phyloP scores from a whole-genome alignment of 768 basidiomycete species.

The Agaricus bisporus region DNA sequence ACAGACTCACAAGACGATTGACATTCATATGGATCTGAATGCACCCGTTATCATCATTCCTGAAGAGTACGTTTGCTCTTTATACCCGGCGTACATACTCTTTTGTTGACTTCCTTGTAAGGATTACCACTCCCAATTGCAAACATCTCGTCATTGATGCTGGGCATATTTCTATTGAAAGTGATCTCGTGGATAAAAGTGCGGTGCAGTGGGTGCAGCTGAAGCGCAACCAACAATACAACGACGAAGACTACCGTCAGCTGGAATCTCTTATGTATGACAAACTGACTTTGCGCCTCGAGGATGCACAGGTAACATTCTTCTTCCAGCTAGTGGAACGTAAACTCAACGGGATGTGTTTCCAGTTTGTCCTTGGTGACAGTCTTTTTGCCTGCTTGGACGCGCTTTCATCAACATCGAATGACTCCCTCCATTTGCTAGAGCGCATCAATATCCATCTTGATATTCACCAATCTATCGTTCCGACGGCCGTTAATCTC shows the following conservation, averaged over 20 bases:
- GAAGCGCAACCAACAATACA: constrained; percentile 81
- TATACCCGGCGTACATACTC: neutral
- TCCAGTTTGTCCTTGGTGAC: constrained; percentile 83
- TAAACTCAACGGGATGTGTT: neutral
- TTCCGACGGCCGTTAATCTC: constrained; percentile 74
- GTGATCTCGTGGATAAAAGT: constrained; percentile 81
- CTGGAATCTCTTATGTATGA: constrained; percentile 97
- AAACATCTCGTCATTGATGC: constrained; percentile 92
- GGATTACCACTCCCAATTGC: constrained; percentile 70
- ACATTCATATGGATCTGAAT: constrained; percentile 94
- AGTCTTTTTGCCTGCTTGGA: constrained; percentile 76
- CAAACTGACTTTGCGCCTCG: constrained; percentile 71
- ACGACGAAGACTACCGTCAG: constrained; percentile 77
- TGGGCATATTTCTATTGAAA: constrained; percentile 92
- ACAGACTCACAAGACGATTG: constrained; percentile 90
- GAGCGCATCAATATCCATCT: constrained; percentile 91
- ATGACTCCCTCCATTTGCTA: constrained; percentile 72
- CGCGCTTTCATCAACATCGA: constrained; percentile 57
- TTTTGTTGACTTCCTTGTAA: constrained; percentile 22
- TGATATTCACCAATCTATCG: constrained; percentile 87
- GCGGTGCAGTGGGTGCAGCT: constrained; percentile 70
- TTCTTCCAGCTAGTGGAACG: constrained; percentile 29
- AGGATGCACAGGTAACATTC: constrained; percentile 76
- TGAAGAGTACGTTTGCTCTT: constrained; percentile 58
- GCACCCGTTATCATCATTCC: constrained; percentile 97